Base-by-base conservation (phyloP, 2,329 filamentous ascomycete species). In the Exserohilum turcica region DNA sequence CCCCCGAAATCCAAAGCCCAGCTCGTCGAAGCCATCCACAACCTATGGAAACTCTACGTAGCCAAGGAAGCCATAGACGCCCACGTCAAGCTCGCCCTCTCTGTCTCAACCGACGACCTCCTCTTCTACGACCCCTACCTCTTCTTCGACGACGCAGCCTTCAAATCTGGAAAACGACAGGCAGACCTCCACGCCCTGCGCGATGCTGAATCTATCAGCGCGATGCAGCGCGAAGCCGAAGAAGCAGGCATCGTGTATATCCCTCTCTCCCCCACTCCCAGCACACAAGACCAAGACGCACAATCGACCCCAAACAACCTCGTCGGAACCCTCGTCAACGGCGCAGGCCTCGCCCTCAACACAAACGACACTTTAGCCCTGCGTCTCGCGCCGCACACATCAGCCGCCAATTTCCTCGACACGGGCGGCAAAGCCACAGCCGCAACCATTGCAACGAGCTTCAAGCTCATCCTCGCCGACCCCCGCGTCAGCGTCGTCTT, bases 271-370 rank as follows among this genome's bases (percentile, higher is more conserved):
- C 51, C 61, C 6, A 59, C 67, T 2, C 27, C 32, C 8, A 38
- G 27, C 36, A 18, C 50, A 6, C 13, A 13, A 8, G 43, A 5
- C 18, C 59, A 3, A 52, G 57, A 10, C 54, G 31, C 40, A 10
- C 50, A 67, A 50, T 7, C 36, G 1, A 28, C 81, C 2, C 78
- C 78, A 0, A 69, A 78, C 48, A 84, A 81, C 47, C 86, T 86
- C 57, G 87, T 96, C 47, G 92, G 91, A 32, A 96, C 89, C 0
- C 79, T 95, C 9, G 91, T 96, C 59, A 96, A 96, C 67, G 91
- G 92, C 37, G 92, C 92, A 0, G 92, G 92, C 0, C 82, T 96
- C 1, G 91, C 91, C 0, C 94, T 96, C 89, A 94, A 94, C 71
- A 96, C 91, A 0, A 86, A 92, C 54, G 92, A 96, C 71, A 88